Percentiles rank a stretch among this genome's conserved stretches.
Conservation (phyloP, 2,329 filamentous ascomycete species). For the Aspergillus pseudoviridinutans region DNA sequence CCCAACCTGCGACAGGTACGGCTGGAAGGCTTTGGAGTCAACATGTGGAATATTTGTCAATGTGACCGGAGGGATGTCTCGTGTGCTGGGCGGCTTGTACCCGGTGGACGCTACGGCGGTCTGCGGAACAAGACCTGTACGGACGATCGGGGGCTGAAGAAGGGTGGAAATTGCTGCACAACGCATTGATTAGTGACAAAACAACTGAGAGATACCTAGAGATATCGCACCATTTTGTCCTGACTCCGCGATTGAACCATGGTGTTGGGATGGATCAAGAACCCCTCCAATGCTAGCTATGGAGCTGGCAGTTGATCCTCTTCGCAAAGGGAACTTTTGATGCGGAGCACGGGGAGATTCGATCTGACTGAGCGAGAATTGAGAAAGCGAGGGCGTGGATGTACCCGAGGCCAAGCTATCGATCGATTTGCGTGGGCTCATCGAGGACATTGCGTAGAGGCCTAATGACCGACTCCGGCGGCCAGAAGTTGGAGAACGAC, state of each 20-base stretch:
- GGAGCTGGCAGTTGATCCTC: slow-evolving; percentile 83
- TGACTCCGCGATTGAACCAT: slow-evolving; percentile 65
- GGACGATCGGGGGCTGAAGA: slow-evolving; percentile 83
- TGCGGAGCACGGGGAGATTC: slow-evolving; percentile 34
- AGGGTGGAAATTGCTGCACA: slow-evolving; percentile 79
- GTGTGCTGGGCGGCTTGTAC: slow-evolving; percentile 77
- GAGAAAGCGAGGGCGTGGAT: slow-evolving; percentile 49
- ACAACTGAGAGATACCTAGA: background rate
- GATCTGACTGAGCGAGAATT: slow-evolving; percentile 41
- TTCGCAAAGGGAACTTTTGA: slow-evolving; percentile 46
- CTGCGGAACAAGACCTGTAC: slow-evolving; percentile 80
- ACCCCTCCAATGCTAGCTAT: slow-evolving; percentile 82
- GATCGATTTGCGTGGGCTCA: slow-evolving; percentile 60
- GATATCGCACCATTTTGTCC: slow-evolving; percentile 68
- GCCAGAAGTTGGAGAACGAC: slow-evolving; percentile 26
- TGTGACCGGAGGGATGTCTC: slow-evolving; percentile 89
- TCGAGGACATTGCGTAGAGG: slow-evolving; percentile 56
- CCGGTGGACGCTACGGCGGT: slow-evolving; percentile 63
- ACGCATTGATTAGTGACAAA: slow-evolving; percentile 9
- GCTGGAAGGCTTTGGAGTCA: slow-evolving; percentile 72
- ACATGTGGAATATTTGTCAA: slow-evolving; percentile 83
- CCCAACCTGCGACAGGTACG: slow-evolving; percentile 82
- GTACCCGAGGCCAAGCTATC: slow-evolving; percentile 59
- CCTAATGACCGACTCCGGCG: slow-evolving; percentile 32
- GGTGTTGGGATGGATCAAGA: slow-evolving; percentile 62